Evolutionary conservation across 2,329 filamentous ascomycete species (phyloP).

Genomic region (Ophioceras dolichostomum): DNA sequence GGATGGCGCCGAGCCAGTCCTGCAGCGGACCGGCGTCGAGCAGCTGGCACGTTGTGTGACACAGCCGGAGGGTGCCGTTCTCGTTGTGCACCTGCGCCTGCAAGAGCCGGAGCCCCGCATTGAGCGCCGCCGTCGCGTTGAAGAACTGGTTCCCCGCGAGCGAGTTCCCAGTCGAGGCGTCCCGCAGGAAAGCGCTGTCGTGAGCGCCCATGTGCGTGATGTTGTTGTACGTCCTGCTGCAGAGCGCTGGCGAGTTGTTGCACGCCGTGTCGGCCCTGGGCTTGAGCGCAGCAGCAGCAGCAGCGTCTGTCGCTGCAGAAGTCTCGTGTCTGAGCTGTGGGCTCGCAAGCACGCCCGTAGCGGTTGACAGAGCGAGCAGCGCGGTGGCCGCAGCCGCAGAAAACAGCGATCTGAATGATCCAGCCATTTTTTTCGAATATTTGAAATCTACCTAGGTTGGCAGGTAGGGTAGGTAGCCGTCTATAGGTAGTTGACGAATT

Average conservation of each 20-base stretch:
- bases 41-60: conserved; percentile 55
- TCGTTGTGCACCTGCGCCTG: conserved; percentile 59
- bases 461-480: too few species aligned
- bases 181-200: conserved; percentile 59
- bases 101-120: conserved; percentile 59
- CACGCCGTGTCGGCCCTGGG: conserved; percentile 34
- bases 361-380: too few species aligned
- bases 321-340: too few species aligned
- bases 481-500: too few species aligned
- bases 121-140: conserved; percentile 59
- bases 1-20: conserved; percentile 51
- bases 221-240: conserved; percentile 57
- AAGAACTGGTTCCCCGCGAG: conserved; percentile 61
- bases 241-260: conserved; percentile 72
- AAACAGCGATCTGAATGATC: too few species aligned
- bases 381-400: too few species aligned
- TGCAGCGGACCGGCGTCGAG: conserved; percentile 57
- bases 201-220: conserved; percentile 71
- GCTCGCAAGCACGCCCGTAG: too few species aligned
- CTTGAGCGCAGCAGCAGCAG: neutral
- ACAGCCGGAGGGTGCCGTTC: conserved; percentile 49
- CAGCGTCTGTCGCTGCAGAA: too few species aligned
- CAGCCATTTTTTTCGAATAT: too few species aligned
- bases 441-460: too few species aligned
- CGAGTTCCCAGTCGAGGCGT: conserved; percentile 47